Base-by-base conservation (phyloP, 139 green algal species). In the Coelastrella sp. region DNA sequence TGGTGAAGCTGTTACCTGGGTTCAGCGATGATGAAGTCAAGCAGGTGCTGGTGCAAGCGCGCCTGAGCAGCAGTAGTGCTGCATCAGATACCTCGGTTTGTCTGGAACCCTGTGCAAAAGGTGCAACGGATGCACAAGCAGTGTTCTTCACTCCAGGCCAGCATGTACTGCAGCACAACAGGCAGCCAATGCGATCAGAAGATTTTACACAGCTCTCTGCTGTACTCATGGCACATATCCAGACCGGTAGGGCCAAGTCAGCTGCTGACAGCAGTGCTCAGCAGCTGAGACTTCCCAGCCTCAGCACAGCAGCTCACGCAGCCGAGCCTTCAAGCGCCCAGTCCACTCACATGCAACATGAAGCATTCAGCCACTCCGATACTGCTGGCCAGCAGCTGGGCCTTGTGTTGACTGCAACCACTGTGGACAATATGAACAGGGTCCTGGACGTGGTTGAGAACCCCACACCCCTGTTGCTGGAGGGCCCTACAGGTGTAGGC, bases 401-500 rank as follows among this genome's bases (percentile, higher is more conserved):
- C 17, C 68, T 92, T 7, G 78, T 90, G 27, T 35, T 87, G 49
- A 92, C 89, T 7, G 7, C 15, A 0, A 92, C 89, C 19, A 90
- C 89, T 12, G 14, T 85, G 6, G 24, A 59, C 14, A 92, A 92
- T 76, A 25, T 90, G 56, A 72, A 74, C 63, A 60, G 66, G 56
- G 65, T 94, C 6, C 72, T 91, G 24, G 89, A 89, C 58, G 89
- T 85, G 1, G 82, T 78, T 59, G 84, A 90, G 59, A 84, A 76
- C 35, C 74, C 70, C 4, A 8, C n/a, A 27, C 85, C 89, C 24
- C 59, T 94, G 68, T 85, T 94, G 57, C 81, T 94, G 19, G 84
- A 90, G 22, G 91, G 91, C 3, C 59, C 49, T 22, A 93, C 91
- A 56, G 91, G 91, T 58, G 91, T 92, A 4, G 91, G 91, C 73